Conservation (phyloP, 2,329 filamentous ascomycete species). For the Teratosphaeria destructans region DNA sequence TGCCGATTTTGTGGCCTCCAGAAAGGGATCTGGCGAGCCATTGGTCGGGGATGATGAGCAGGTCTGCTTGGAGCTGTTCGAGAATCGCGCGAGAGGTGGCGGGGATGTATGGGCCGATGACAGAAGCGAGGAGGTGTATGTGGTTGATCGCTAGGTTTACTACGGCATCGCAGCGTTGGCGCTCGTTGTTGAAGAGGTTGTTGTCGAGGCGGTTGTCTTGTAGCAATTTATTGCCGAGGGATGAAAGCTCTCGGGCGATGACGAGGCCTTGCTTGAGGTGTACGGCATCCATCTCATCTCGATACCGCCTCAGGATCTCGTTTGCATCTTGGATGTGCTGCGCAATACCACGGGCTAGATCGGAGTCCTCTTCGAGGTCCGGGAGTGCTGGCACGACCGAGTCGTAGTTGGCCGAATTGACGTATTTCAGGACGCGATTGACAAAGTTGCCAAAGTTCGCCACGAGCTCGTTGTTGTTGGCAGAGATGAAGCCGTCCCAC, state of each 20-base stretch:
- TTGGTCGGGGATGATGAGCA: slow-evolving; percentile 39
- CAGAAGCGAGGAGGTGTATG: slow-evolving; percentile 66
- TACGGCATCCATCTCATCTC: slow-evolving; percentile 57
- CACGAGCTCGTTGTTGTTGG: slow-evolving; percentile 83
- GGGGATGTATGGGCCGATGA: slow-evolving; percentile 79
- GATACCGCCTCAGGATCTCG: slow-evolving; percentile 54
- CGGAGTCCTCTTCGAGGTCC: slow-evolving; percentile 8
- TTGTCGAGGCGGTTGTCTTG: slow-evolving; percentile 55
- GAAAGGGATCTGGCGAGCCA: slow-evolving; percentile 52
- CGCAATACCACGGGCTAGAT: slow-evolving; percentile 19
- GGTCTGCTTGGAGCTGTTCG: slow-evolving; percentile 53
- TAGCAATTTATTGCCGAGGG: slow-evolving; percentile 48
- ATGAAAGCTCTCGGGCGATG: slow-evolving; percentile 57
- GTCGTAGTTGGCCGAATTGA: slow-evolving; percentile 54
- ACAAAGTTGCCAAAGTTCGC: slow-evolving; percentile 57
- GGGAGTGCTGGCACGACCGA: slow-evolving; percentile 20
- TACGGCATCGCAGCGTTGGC: slow-evolving; percentile 49
- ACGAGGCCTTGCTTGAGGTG: slow-evolving; percentile 58
- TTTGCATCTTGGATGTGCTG: slow-evolving; percentile 53
- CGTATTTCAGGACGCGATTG: slow-evolving; percentile 53
- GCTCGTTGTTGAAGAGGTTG: slow-evolving; percentile 48
- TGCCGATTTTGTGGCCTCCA: slow-evolving; percentile 69
- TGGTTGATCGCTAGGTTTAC: slow-evolving; percentile 76
- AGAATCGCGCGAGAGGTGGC: slow-evolving; percentile 66
- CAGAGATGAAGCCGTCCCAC: slow-evolving; percentile 71